Evolutionary conservation across 805 yeast genomes (phyloP).

Genomic region (Diddensiella transvaalensis): DNA sequence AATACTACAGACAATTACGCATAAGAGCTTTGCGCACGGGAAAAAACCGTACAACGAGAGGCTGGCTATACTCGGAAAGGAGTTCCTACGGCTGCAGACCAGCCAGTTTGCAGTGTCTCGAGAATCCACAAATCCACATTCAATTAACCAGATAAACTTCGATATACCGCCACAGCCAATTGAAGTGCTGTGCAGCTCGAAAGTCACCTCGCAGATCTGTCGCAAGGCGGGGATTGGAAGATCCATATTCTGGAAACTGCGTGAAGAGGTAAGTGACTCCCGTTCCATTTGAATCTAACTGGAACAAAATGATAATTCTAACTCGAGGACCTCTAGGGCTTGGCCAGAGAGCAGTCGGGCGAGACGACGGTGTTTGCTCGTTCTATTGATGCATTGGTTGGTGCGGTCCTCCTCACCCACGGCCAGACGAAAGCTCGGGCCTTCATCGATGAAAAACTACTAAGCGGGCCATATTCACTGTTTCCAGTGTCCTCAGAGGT

Average conservation of each 20-base stretch:
- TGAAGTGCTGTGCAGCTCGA: constrained; percentile 29
- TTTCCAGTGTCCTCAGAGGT: constrained; percentile 18
- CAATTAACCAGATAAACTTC: constrained; percentile 30
- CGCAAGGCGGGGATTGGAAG: constrained; percentile 27
- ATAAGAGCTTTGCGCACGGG: constrained; percentile 93
- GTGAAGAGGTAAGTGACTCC: constrained; percentile 12
- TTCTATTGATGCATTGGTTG: constrained; percentile 58
- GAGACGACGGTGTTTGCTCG: constrained; percentile 49
- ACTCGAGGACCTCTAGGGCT: neutral
- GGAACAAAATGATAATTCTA: neutral
- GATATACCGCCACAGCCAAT: constrained; percentile 28
- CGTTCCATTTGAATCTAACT: constrained; percentile 4
- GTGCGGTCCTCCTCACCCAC: constrained; percentile 59
- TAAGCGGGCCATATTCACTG: constrained; percentile 33
- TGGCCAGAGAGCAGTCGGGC: constrained; percentile 18
- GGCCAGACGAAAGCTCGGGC: constrained; percentile 57
- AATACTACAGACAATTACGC: constrained; percentile 79
- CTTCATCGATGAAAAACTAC: constrained; percentile 49
- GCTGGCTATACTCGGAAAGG: constrained; percentile 58
- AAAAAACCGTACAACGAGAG: constrained; percentile 85
- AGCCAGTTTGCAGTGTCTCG: constrained; percentile 19
- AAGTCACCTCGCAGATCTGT: constrained; percentile 29
- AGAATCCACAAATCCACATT: constrained; percentile 14
- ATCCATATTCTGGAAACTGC: constrained; percentile 30
- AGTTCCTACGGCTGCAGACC: constrained; percentile 30